Percentiles rank a stretch among this genome's conserved stretches.
These are phyloP conservation scores for Mimosa bimucronata DNA, from an alignment of 306 rosid species.

Conservation along the genomic window DNA sequence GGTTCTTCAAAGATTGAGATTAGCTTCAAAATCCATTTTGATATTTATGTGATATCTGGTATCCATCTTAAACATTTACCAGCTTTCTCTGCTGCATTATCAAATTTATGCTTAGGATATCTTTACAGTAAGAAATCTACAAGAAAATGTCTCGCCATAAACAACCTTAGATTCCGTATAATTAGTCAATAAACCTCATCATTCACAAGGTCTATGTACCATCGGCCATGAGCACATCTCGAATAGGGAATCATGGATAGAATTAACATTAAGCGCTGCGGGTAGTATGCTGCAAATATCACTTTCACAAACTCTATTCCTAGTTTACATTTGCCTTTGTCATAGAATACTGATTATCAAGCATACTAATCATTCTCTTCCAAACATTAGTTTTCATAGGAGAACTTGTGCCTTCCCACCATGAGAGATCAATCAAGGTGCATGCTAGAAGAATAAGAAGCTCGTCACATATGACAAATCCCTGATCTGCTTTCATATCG, in stretches of 20 bases:
- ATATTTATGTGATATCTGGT: too few species aligned
- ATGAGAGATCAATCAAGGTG: constrained; percentile 57
- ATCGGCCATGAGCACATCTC: constrained; percentile 50
- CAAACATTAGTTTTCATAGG: too few species aligned
- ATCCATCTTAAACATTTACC: not conserved
- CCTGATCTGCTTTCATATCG: constrained; percentile 75
- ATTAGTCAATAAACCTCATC: constrained; percentile 2
- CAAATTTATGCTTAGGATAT: constrained; percentile 30
- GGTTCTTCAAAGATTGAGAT: too few species aligned
- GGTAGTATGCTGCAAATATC: constrained; percentile 54
- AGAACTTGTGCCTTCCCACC: too few species aligned
- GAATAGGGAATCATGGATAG: constrained; percentile 63
- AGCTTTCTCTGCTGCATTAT: not conserved
- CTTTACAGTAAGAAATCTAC: constrained; percentile 29
- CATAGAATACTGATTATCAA: constrained; percentile 1
- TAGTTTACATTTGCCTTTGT: constrained; percentile 51
- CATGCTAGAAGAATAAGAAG: constrained; percentile 85
- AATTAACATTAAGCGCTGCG: constrained; percentile 54
- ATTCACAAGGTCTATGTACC: constrained; percentile 36
- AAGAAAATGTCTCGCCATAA: constrained; percentile 10
- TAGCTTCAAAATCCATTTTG: too few species aligned
- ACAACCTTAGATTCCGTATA: too few species aligned
- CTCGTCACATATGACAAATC: constrained; percentile 76
- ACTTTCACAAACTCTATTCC: constrained; percentile 52
- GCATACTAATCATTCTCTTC: constrained; percentile 34